These are phyloP conservation scores for Eimeria mitis DNA, from an alignment of 169 alveolate species.

Conservation along the genomic window DNA sequence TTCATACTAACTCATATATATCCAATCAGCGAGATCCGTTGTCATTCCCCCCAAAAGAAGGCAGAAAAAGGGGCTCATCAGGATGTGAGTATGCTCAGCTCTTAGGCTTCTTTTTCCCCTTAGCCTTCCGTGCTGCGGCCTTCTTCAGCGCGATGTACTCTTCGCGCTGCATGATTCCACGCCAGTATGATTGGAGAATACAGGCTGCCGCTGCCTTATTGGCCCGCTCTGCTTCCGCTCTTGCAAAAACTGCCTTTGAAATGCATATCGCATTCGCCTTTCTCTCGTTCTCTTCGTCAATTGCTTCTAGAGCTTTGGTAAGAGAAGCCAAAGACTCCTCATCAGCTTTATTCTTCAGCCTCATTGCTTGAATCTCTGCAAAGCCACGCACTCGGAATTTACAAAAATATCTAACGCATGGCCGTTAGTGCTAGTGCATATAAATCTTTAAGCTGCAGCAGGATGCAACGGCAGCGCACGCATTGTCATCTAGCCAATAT, in stretches of 20 bases:
- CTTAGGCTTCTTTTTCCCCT: slow-evolving; percentile 26
- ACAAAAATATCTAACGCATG: background rate
- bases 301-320: slow-evolving; percentile 11
- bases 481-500: background rate
- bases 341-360: slow-evolving; percentile 15
- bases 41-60: background rate
- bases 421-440: background rate
- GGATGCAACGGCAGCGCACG: background rate
- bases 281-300: slow-evolving; percentile 73
- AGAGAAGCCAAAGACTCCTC: slow-evolving; percentile 19
- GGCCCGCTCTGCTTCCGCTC: slow-evolving; percentile 19
- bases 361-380: slow-evolving; percentile 62
- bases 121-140: slow-evolving; percentile 67
- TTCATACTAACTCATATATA: background rate
- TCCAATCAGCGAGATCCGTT: background rate
- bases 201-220: slow-evolving; percentile 64
- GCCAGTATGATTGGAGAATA: slow-evolving; percentile 77
- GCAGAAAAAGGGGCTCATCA: background rate
- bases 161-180: slow-evolving; percentile 78
- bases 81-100: background rate
- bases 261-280: slow-evolving; percentile 23
- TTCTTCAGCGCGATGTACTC: slow-evolving; percentile 76
- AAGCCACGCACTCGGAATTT: background rate
- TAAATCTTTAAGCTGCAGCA: background rate
- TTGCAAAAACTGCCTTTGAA: background rate